phyloP scores from a whole-genome alignment of 208 protist genomes.

The Wallacemonas sp. region DNA sequence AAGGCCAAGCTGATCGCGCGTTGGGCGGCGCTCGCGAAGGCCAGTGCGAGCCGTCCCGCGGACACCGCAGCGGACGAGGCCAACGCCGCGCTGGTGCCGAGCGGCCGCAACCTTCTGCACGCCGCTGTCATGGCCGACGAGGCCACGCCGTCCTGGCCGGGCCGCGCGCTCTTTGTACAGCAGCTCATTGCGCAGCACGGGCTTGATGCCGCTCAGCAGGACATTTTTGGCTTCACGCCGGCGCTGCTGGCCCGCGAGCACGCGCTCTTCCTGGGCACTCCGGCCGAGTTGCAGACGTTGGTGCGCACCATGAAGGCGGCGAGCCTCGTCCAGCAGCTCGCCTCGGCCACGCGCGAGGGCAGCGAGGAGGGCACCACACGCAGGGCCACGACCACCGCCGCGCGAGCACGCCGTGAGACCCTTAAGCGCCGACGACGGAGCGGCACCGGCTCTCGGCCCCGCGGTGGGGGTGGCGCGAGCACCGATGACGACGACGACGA shows the following conservation, averaged over 20 bases:
- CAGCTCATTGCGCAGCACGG: conserved; percentile 24
- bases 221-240: conserved; percentile 43
- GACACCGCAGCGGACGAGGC: conserved; percentile 1
- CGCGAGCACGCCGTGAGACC: too few species aligned
- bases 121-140: conserved; percentile 30
- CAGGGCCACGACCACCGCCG: background rate
- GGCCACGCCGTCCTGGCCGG: conserved; percentile 32
- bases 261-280: conserved; percentile 21
- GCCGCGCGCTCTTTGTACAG: conserved; percentile 31
- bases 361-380: background rate
- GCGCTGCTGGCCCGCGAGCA: conserved; percentile 36
- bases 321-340: conserved; percentile 5
- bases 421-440: too few species aligned
- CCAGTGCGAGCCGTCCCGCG: background rate
- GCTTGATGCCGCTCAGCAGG: conserved; percentile 20
- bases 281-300: conserved; percentile 13
- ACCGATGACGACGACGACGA: background rate
- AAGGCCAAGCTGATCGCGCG: background rate
- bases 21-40: conserved; percentile 4
- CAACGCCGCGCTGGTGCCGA: conserved; percentile 1
- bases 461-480: background rate
- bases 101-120: conserved; percentile 35
- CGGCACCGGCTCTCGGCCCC: too few species aligned
- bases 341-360: background rate
- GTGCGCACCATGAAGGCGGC: conserved; percentile 25